Conservation (phyloP, 805 yeast species). For the Cyberlindnera euphorbiae region DNA sequence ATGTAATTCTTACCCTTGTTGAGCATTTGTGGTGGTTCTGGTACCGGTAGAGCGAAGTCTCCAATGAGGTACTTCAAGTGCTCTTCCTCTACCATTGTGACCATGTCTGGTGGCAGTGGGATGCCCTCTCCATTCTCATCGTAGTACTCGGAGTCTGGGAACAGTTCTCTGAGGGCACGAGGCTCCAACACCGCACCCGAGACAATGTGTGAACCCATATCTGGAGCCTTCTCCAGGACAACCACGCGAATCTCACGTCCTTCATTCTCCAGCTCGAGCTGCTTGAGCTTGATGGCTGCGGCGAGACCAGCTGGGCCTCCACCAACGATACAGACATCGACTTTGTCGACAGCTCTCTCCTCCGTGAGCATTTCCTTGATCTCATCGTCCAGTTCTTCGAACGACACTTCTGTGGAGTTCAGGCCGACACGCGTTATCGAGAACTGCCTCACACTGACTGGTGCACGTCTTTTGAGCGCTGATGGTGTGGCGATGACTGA, state of each 20-base stretch:
- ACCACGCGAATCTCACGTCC: slow-evolving; percentile 74
- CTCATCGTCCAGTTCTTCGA: slow-evolving; percentile 34
- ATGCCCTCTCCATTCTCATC: slow-evolving; percentile 51
- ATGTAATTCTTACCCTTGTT: slow-evolving; percentile 81
- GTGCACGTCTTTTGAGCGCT: background rate
- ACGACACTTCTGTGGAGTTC: slow-evolving; percentile 25
- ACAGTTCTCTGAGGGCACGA: slow-evolving; percentile 75
- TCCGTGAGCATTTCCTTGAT: slow-evolving; percentile 44
- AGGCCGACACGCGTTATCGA: background rate
- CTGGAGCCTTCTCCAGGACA: slow-evolving; percentile 87
- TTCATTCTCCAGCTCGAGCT: slow-evolving; percentile 58
- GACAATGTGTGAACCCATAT: slow-evolving; percentile 86
- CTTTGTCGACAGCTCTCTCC: slow-evolving; percentile 78
- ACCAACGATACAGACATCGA: slow-evolving; percentile 94
- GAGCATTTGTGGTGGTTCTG: slow-evolving; percentile 89
- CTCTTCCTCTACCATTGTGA: slow-evolving; percentile 72
- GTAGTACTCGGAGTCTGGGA: slow-evolving; percentile 58
- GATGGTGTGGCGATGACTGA: background rate
- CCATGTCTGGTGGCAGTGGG: slow-evolving; percentile 74
- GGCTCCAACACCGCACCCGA: slow-evolving; percentile 97
- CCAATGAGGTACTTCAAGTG: slow-evolving; percentile 66
- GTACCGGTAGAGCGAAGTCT: slow-evolving; percentile 61
- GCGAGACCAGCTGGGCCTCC: slow-evolving; percentile 98
- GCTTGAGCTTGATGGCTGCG: slow-evolving; percentile 86
- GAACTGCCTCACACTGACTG: slow-evolving; percentile 5